phyloP scores from a whole-genome alignment of 345 rosid species.

The Garcia nutans region DNA sequence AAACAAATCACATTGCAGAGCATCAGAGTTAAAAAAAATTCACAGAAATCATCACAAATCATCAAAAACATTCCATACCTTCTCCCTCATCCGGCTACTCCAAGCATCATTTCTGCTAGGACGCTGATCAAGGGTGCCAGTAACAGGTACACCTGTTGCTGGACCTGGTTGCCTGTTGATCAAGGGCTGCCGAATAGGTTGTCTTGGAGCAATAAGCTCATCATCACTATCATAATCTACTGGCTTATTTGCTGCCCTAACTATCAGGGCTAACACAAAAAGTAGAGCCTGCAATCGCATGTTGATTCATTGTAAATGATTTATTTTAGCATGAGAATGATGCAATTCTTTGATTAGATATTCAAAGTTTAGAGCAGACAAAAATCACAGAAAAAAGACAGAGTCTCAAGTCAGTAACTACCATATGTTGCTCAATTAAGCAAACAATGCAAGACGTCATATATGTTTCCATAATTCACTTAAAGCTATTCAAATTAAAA shows the following conservation, averaged over 20 bases:
- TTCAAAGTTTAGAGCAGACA: background rate
- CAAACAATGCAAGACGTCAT: no score
- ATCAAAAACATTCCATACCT: slow-evolving; percentile 45
- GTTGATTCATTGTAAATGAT: slow-evolving; percentile 13
- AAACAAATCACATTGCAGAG: background rate
- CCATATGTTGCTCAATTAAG: background rate
- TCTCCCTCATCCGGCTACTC: slow-evolving; percentile 98
- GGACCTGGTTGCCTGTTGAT: slow-evolving; percentile 64
- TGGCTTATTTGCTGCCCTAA: slow-evolving; percentile 76
- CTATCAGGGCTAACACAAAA: slow-evolving; percentile 77
- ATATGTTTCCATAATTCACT: no score
- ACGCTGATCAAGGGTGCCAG: slow-evolving; percentile 79
- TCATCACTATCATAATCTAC: slow-evolving; percentile 94
- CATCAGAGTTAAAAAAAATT: background rate
- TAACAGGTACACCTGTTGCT: slow-evolving; percentile 76
- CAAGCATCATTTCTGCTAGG: slow-evolving; percentile 95
- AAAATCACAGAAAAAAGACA: background rate
- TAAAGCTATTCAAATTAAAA: background rate
- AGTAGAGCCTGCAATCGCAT: slow-evolving; percentile 63
- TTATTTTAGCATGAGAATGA: background rate
- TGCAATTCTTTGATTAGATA: background rate
- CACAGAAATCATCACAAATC: background rate
- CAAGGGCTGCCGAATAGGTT: slow-evolving; percentile 84
- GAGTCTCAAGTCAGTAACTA: background rate
- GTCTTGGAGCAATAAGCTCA: slow-evolving; percentile 70